A percentile compares a stretch with the other conserved stretches of the same genome.
Evolutionary conservation across 2,329 filamentous ascomycete species (phyloP).

Genomic region (Cordyceps militaris): DNA sequence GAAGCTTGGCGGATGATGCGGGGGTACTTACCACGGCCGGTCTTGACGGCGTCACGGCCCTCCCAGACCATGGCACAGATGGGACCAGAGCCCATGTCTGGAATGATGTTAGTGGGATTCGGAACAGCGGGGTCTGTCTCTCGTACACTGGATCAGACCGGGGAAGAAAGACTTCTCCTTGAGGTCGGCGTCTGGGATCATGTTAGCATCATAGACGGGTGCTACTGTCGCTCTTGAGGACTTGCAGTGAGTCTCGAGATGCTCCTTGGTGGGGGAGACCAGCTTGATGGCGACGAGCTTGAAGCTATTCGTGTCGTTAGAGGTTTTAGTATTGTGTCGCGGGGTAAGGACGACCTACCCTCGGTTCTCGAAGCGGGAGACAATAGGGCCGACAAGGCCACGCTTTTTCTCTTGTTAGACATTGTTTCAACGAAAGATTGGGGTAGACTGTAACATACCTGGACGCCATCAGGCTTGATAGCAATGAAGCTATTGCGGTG

Average conservation of each 20-base stretch:
- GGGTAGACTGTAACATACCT: slow-evolving; percentile 53
- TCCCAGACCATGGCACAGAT: slow-evolving; percentile 99
- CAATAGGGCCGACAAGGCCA: slow-evolving; percentile 95
- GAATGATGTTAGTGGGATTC: slow-evolving; percentile 16
- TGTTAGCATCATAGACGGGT: slow-evolving; percentile 19
- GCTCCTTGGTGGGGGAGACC: slow-evolving; percentile 76
- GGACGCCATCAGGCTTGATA: slow-evolving; percentile 99
- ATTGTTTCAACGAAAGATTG: background rate
- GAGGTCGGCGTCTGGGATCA: slow-evolving; percentile 66
- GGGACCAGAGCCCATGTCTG: slow-evolving; percentile 95
- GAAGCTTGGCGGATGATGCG: background rate
- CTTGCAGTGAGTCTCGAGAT: slow-evolving; percentile 93
- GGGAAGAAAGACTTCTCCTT: slow-evolving; percentile 94
- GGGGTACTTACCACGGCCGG: slow-evolving; percentile 67
- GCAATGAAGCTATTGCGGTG: slow-evolving; percentile 80
- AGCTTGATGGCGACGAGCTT: slow-evolving; percentile 99
- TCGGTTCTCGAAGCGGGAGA: slow-evolving; percentile 95
- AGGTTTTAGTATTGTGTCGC: background rate
- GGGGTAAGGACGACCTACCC: slow-evolving; percentile 50
- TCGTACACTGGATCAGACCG: slow-evolving; percentile 83
- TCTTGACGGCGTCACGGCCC: slow-evolving; percentile 98
- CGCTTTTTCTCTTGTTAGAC: slow-evolving; percentile 50
- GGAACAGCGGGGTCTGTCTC: background rate
- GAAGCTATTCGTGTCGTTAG: slow-evolving; percentile 53
- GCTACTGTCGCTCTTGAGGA: slow-evolving; percentile 14